Conservation (phyloP, 1,139 yeast genomes). For the Meyerozyma sp. region DNA sequence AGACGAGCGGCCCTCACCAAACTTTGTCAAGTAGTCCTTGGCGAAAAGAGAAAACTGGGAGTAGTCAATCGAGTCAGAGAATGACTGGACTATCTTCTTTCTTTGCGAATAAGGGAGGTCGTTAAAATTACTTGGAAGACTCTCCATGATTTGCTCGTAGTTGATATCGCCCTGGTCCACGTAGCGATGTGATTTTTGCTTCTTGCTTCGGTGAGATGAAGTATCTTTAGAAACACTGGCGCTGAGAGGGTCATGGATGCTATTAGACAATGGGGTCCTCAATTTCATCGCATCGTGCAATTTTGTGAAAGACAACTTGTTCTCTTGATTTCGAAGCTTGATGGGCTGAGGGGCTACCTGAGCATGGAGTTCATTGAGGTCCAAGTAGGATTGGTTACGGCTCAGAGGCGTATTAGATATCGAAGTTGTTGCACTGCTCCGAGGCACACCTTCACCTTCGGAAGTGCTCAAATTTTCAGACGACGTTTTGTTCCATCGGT, state of each 20-base stretch:
- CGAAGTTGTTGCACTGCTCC: conserved; percentile 12
- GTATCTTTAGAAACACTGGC: conserved; percentile 4
- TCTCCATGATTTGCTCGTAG: conserved; percentile 33
- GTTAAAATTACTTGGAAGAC: conserved; percentile 56
- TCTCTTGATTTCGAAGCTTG: conserved; percentile 8
- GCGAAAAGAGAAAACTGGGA: conserved; percentile 42
- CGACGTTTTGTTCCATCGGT: conserved; percentile 28
- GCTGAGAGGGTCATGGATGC: conserved; percentile 1
- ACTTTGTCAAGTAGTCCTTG: conserved; percentile 22
- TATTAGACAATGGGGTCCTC: conserved; percentile 13
- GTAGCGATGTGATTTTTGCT: conserved; percentile 14
- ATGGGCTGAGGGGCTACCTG: conserved; percentile 46
- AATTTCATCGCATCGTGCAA: conserved; percentile 24
- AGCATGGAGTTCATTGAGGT: conserved; percentile 42
- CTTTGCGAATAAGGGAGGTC: conserved; percentile 69
- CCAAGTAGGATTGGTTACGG: conserved; percentile 34
- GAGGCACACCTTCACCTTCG: conserved; percentile 6
- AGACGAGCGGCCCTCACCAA: conserved; percentile 14
- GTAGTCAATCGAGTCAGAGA: conserved; percentile 52
- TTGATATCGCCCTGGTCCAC: conserved; percentile 24
- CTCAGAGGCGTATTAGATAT: conserved; percentile 21
- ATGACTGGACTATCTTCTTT: conserved; percentile 48
- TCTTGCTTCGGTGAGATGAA: conserved; percentile 14
- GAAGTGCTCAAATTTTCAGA: conserved; percentile 11
- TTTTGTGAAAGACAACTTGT: conserved; percentile 19